Conservation (phyloP, 2,329 filamentous ascomycete genomes). For the Orbilia oligospora region DNA sequence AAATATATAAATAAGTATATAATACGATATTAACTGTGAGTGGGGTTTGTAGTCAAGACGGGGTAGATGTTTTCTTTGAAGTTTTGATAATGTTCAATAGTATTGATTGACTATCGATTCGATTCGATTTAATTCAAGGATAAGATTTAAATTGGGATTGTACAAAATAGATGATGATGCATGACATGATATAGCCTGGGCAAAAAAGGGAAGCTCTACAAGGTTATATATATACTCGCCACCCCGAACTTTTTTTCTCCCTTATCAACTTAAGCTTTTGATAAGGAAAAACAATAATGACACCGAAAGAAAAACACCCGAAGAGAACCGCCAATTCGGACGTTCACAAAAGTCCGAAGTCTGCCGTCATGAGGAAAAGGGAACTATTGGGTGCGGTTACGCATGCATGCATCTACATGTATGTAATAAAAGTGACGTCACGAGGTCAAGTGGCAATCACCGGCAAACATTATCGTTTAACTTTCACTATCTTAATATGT, state of each 20-base stretch:
- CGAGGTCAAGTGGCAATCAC: background rate
- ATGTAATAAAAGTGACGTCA: background rate
- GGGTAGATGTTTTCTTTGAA: no score
- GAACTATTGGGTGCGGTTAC: background rate
- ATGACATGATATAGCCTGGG: background rate
- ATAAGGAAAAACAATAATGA: no score
- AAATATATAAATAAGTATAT: background rate
- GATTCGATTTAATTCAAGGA: no score
- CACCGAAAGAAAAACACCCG: no score
- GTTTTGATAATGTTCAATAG: no score
- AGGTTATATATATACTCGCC: conserved; percentile 14
- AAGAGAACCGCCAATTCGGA: conserved; percentile 17
- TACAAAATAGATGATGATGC: no score
- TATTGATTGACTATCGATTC: background rate
- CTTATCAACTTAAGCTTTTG: conserved; percentile 6
- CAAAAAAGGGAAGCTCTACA: conserved; percentile 14
- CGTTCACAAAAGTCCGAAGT: background rate
- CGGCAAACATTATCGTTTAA: conserved; percentile 16
- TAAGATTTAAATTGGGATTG: no score
- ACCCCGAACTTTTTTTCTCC: background rate
- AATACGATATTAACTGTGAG: background rate
- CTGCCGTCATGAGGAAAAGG: background rate
- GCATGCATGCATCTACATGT: no score
- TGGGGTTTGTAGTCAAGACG: background rate
- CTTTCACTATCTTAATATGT: background rate